phyloP scores from a whole-genome alignment of 768 basidiomycete species.

The Suillus plorans region DNA sequence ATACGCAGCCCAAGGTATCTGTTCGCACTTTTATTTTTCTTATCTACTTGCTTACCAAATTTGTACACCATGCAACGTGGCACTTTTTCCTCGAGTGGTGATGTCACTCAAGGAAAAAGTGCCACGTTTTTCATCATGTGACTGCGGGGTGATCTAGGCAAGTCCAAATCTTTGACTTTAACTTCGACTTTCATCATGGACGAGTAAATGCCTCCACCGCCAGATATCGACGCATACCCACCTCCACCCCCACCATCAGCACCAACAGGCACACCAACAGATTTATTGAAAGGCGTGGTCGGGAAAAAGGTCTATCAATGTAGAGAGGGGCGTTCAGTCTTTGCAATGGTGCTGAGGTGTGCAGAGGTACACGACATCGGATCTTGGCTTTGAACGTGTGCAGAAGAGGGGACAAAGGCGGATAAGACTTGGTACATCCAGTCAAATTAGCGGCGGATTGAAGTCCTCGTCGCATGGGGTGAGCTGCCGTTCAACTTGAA shows the following conservation, averaged over 20 bases:
- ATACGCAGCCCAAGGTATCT: no score
- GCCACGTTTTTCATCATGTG: no score
- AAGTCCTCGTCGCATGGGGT: neutral
- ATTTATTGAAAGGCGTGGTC: slow-evolving; percentile 93
- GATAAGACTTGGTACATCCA: slow-evolving; percentile 25
- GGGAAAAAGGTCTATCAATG: slow-evolving; percentile 85
- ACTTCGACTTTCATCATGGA: neutral
- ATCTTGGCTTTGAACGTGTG: slow-evolving; percentile 9
- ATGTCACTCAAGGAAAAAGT: no score
- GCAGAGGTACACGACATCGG: slow-evolving; percentile 40
- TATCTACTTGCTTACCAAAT: no score
- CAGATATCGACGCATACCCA: no score
- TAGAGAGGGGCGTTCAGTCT: slow-evolving; percentile 63
- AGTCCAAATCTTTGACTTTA: slow-evolving; percentile 13
- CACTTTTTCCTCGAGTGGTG: no score
- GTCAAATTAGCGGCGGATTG: slow-evolving; percentile 19
- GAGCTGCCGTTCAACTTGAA: slow-evolving; percentile 20
- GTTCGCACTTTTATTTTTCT: no score
- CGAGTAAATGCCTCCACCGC: no score
- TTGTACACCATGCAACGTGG: no score
- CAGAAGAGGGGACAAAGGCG: slow-evolving; percentile 27
- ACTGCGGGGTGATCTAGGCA: no score
- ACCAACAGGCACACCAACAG: slow-evolving; percentile 80
- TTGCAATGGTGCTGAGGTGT: slow-evolving; percentile 32
- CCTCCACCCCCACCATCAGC: slow-evolving; percentile 27